Base-by-base conservation (phyloP, 2,329 filamentous ascomycete genomes). In the Aspergillus clavatus region DNA sequence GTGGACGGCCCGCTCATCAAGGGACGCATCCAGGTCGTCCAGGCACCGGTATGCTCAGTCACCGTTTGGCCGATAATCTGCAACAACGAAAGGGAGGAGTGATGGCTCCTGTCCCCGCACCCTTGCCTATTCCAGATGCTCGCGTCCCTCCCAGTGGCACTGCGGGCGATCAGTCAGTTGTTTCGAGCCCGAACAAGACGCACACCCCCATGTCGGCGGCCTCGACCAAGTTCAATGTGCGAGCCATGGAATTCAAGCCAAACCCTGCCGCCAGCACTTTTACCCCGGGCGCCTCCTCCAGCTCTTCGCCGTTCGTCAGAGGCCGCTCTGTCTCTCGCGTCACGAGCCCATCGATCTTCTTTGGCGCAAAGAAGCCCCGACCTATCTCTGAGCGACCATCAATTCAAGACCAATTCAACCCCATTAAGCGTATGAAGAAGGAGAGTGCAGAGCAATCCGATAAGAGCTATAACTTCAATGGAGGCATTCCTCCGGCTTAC, bases 401-500 rank as follows among this genome's bases (percentile, higher is more conserved):
- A 18, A 69, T 82, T 19, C 67, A 71, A 14, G 71, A 75, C 27
- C 70, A 75, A 28, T 84, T 84, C 68, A 81, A 84, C 57, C 74
- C 79, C 1, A 74, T 86, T 53, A 78, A 89, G 42, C 82, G 88
- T 44, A 75, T 88, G 63, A 83, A 83, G 63, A 89, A 88, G 64
- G 78, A 80, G 49, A 69, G 66, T 18, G 67, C 73, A n/a, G 69
- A 69, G 35, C 72, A 76, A 39, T 71, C 73, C 44, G 67, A 70
- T 3, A 77, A 78, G 55, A 82, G 86, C 51, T 89, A 84, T 74
- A 76, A 82, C 27, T 79, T 82, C 46, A 95, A 93, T 59, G 84
- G 83, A 38, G 89, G 89, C n/a, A 80, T 96, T 42, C 85, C 86
- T 28, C 85, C 86, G 22, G 83, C 91, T 3, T 96, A 85, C 67